Base-by-base conservation (phyloP, 1,139 yeast genomes). In the Nakaseomyces kungkrabaensis region DNA sequence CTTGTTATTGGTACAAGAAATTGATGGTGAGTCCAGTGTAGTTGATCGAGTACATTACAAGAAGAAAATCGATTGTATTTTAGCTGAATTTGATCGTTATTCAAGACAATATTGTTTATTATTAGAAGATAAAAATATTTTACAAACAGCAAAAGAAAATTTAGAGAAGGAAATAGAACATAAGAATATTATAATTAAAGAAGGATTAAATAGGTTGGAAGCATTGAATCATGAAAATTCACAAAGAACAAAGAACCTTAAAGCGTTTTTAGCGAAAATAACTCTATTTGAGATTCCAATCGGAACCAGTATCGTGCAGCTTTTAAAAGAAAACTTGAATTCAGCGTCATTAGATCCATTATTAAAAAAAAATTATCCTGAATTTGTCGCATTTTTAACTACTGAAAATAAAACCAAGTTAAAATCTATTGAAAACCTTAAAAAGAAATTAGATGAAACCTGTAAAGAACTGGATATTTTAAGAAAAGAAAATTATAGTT, bases 211-310 rank as follows among this genome's bases (percentile, higher is more conserved):
- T 25, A 5, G 24, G 4, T 6, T 38, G 6, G 31, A 38, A 6
- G 9, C 3, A 25, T 5, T 38, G 7, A 38, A 38, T 9, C 8
- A 7, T 38, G 13, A 24, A 4, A 38, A 38, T 13, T 8, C 42
- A 24, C 8, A 4, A 25, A 4, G 31, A 4, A 38, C 27, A 8
- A n/a, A 38, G 11, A 25, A 25, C 8, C 31, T 38, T 24, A 38
- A 7, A 25, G 11, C 7, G 6, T 38, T 29, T 42, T 5, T 42
- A 29, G 22, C 7, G 1, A 27, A 22, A 24, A 22, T 33, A 24
- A 37, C 24, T 8, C 26, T 44, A 31, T 48, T 48, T 44, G 41
- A 42, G 5, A 33, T 9, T 7, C 37, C 37, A 37, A 32, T 48
- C 2, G 44, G 48, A 9, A 1, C 4, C 5, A 17, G 17, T 32